A percentile compares a stretch with the other conserved stretches of the same genome.
These are phyloP conservation scores for Backusella mclennaniae DNA, from an alignment of 192 early-diverging fungal genomes.

Conservation along the genomic window DNA sequence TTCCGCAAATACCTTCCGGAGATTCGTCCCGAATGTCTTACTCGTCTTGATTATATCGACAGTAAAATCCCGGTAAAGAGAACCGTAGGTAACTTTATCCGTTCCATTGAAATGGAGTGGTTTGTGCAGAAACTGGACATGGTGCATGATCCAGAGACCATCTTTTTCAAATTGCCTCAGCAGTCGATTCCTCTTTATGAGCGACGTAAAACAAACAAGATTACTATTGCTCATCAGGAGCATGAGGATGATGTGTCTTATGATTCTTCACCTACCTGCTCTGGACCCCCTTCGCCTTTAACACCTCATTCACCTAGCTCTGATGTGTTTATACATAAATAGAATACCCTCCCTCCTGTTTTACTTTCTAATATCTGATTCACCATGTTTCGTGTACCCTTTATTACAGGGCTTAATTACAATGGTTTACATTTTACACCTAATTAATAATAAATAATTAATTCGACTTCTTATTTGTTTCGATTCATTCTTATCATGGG, in stretches of 20 bases:
- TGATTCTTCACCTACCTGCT: constrained; percentile 10
- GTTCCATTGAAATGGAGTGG: constrained; percentile 16
- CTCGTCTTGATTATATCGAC: constrained; percentile 38
- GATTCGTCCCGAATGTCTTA: constrained; percentile 23
- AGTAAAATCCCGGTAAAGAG: constrained; percentile 8
- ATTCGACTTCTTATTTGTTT: background rate
- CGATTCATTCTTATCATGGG: background rate
- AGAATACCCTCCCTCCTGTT: background rate
- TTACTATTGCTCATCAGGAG: background rate
- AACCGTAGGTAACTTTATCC: constrained; percentile 7
- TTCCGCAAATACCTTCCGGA: constrained; percentile 46
- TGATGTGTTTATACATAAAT: background rate
- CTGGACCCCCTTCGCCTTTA: constrained; percentile 15
- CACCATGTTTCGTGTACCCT: background rate
- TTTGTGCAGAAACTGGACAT: background rate
- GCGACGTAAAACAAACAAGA: background rate
- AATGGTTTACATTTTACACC: background rate
- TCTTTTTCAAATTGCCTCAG: background rate
- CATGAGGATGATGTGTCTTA: background rate
- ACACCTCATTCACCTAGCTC: constrained; percentile 15
- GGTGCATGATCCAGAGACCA: background rate
- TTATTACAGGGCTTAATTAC: background rate
- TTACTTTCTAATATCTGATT: background rate
- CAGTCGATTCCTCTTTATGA: background rate
- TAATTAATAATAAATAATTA: background rate